Conservation (phyloP, 176 grass and related monocot genomes). For the Typha latifolia region DNA sequence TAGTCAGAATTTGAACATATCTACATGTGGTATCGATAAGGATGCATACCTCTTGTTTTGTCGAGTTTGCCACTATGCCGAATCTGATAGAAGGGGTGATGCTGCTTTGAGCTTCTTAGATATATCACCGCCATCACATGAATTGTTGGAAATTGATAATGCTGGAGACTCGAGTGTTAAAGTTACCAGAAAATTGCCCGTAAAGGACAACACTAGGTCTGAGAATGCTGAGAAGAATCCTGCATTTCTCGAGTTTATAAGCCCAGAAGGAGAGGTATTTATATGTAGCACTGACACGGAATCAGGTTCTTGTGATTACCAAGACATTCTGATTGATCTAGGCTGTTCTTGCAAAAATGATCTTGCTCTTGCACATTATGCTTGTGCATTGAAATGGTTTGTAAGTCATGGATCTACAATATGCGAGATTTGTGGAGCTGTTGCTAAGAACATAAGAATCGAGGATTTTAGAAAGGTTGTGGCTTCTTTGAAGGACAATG, state of each 20-base stretch:
- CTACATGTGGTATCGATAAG: conserved; percentile 50
- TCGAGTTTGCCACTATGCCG: conserved; percentile 73
- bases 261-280: conserved; percentile 83
- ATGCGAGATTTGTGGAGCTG: conserved; percentile 73
- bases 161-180: conserved; percentile 17
- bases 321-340: conserved; percentile 52
- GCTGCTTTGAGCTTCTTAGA: conserved; percentile 59
- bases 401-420: conserved; percentile 69
- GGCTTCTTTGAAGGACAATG: conserved; percentile 66
- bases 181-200: conserved; percentile 6
- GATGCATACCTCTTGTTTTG: conserved; percentile 48
- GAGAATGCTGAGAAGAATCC: conserved; percentile 2
- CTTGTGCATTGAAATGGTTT: conserved; percentile 94
- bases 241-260: conserved; percentile 47
- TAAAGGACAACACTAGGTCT: conserved; percentile 10
- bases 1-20: conserved; percentile 10
- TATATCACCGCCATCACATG: conserved; percentile 37
- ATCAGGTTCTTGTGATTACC: conserved; percentile 42
- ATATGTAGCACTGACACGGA: conserved; percentile 56
- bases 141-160: conserved; percentile 2
- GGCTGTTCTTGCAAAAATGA: conserved; percentile 96
- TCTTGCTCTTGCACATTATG: conserved; percentile 66
- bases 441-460: conserved; percentile 49
- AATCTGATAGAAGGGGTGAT: conserved; percentile 62
- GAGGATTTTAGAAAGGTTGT: conserved; percentile 74